phyloP scores from a whole-genome alignment of 1,284 basidiomycete species.

The Coniferiporia weirii region DNA sequence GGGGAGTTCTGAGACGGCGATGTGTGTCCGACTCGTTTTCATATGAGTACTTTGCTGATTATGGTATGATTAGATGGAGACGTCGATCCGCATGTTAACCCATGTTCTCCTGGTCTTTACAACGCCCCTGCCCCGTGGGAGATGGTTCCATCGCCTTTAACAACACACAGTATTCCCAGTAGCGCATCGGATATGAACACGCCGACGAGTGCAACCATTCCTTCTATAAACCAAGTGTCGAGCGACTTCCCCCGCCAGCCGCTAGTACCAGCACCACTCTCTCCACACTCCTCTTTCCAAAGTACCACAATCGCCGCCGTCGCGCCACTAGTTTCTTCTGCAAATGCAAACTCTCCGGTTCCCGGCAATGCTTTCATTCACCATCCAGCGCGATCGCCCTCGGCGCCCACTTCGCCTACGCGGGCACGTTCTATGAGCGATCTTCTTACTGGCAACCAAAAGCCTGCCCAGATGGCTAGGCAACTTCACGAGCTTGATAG shows the following conservation, averaged over 20 bases:
- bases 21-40: constrained; percentile 3
- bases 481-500: constrained; percentile 1
- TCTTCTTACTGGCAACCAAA: constrained; percentile 31
- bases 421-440: constrained; percentile 56
- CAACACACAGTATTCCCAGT: not conserved
- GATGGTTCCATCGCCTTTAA: constrained; percentile 1
- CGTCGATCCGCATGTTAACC: constrained; percentile 9
- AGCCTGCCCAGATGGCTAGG: not conserved
- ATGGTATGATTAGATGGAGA: constrained; percentile 1
- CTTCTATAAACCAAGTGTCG: not conserved
- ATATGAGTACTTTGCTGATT: not conserved
- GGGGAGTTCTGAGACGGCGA: constrained; percentile 10
- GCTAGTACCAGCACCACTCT: not conserved
- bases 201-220: constrained; percentile 3
- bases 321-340: not conserved
- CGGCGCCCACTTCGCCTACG: constrained; percentile 33
- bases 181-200: not conserved
- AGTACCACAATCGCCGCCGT: not conserved
- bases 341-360: not conserved
- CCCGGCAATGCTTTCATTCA: not conserved
- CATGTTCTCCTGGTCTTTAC: constrained; percentile 13
- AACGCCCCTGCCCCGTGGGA: constrained; percentile 5
- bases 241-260: not conserved
- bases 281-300: constrained; percentile 2
- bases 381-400: constrained; percentile 1